A percentile compares a stretch with the other conserved stretches of the same genome.
Conservation (phyloP, 768 basidiomycete genomes). For the Strobilomyces echinocephalus region DNA sequence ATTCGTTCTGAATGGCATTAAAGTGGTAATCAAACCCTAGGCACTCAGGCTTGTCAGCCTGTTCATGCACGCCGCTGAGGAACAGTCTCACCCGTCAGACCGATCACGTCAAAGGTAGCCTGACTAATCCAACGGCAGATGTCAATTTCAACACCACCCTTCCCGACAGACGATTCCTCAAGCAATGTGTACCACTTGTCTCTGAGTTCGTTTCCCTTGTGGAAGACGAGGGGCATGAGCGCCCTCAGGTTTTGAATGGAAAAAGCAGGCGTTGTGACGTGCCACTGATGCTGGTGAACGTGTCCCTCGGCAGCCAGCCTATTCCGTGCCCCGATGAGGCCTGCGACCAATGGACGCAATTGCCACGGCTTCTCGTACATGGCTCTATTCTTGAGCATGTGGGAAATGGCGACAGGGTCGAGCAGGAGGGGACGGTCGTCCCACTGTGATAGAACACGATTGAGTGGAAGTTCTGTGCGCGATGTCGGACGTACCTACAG, state of each 20-base stretch:
- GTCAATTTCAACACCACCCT: conserved; percentile 47
- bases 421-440: conserved; percentile 75
- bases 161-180: conserved; percentile 13
- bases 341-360: conserved; percentile 66
- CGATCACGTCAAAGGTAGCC: conserved; percentile 88
- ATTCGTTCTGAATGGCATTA: conserved; percentile 73
- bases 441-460: conserved; percentile 44
- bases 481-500: conserved; percentile 44
- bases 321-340: conserved; percentile 80
- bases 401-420: conserved; percentile 69
- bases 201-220: conserved; percentile 58
- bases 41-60: conserved; percentile 4
- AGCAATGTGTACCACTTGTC: conserved; percentile 57
- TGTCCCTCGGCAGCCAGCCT: conserved; percentile 75
- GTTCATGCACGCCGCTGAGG: background rate
- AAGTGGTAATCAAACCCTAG: conserved; percentile 85
- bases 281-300: conserved; percentile 74
- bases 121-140: conserved; percentile 78
- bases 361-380: conserved; percentile 84
- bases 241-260: conserved; percentile 70
- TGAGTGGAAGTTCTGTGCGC: conserved; percentile 10
- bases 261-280: conserved; percentile 74
- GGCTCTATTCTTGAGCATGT: conserved; percentile 67
- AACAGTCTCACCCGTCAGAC: conserved; percentile 63
- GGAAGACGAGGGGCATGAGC: conserved; percentile 67